Conservation (phyloP, 2,329 filamentous ascomycete genomes). For the Aspergillus quadrilineatus region DNA sequence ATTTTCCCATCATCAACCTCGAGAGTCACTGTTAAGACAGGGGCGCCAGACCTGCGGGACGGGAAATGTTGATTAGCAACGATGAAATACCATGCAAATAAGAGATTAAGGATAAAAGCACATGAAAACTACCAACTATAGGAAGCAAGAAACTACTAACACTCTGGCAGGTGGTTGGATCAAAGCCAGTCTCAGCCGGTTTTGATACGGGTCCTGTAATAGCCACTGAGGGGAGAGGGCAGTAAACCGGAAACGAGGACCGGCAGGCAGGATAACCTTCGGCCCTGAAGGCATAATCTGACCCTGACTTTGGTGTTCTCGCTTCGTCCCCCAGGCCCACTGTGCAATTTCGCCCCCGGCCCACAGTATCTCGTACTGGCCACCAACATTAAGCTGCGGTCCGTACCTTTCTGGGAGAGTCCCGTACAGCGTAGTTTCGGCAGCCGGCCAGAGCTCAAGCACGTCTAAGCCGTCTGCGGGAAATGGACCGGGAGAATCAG, state of each 20-base stretch:
- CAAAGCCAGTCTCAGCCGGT: not conserved
- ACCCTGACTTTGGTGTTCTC: not conserved
- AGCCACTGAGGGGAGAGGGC: not conserved
- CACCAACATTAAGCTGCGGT: not conserved
- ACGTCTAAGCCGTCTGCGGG: conserved; percentile 16
- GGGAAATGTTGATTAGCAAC: conserved; percentile 1
- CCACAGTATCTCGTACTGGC: conserved; percentile 3
- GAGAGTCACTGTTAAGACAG: conserved; percentile 4
- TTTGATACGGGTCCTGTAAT: not conserved
- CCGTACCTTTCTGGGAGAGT: not conserved
- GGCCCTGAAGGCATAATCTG: conserved; percentile 1
- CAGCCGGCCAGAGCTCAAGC: conserved; percentile 39
- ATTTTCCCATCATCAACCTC: conserved; percentile 2
- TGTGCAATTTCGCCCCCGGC: conserved; percentile 1
- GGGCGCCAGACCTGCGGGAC: not conserved
- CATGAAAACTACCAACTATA: too few species aligned
- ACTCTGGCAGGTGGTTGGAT: not conserved
- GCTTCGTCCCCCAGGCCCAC: not conserved
- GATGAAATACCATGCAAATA: not conserved
- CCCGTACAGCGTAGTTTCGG: conserved; percentile 37
- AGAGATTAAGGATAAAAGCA: too few species aligned
- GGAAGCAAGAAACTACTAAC: not conserved
- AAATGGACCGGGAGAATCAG: not conserved
- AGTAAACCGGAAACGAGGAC: not conserved
- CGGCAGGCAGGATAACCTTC: not conserved